Evolutionary conservation across 805 yeast species (phyloP), one percentile per base, ranked within the genome.

Genomic region (Nematodospora valgi): DNA sequence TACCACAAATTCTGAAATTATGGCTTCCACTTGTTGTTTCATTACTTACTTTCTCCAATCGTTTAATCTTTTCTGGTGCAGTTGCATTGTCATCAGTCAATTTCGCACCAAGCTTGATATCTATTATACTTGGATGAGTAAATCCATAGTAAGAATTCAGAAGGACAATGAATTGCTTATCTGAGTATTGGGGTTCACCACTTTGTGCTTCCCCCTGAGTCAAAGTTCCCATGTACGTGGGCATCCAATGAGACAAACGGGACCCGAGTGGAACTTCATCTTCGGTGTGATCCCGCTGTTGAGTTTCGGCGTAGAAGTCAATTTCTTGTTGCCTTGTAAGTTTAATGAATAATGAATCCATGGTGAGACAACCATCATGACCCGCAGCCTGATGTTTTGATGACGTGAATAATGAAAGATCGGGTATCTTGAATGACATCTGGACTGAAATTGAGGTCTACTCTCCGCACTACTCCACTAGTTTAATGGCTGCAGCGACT

Each of bases 301-400:
- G 31, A 40, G 49, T 32, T 35, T 45, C 35, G 56, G 69, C 61
- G 52, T 93, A 91, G 57, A 93, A 93, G n/a, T 74, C 79, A 19
- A 83, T 57, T 57, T 91, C 98, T 45, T 76, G 78, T 17, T 57
- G 58, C 0, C 62, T 53, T 0, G 89, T 68, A 0, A 81, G 80
- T 56, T 93, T 91, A 37, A 86, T 75, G 45, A 89, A 82, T 11
- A 91, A 61, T 6, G 76, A 59, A 5, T 56, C 70, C 43, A 78
- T 78, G 8, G 50, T 45, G 35, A 86, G 47, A 3, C 83, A 74
- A 0, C 96, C 98, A 5, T 71, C 85, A 51, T 91, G 98, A 5
- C 98, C 98, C 0, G 97, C 98, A 3, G 93, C 98, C 58, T 80
- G 83, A 51, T 84, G 86, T n/a, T 37, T 34, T 8, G 56, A 40